Evolutionary conservation across 2,329 filamentous ascomycete genomes (phyloP).

Genomic region (Thielaviopsis punctulata): DNA sequence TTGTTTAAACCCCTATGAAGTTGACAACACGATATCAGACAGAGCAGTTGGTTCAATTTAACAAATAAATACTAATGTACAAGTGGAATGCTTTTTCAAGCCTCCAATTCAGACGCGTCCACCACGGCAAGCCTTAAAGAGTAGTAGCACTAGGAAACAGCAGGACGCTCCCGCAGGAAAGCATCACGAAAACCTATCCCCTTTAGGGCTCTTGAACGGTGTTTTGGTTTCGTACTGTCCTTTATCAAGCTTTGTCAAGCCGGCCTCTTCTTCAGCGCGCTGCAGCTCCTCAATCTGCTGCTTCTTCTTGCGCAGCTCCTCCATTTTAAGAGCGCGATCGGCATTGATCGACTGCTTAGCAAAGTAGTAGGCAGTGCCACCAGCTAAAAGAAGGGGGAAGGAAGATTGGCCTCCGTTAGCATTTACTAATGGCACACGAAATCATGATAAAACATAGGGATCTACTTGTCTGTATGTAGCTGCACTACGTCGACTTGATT

Average conservation of each 20-base stretch:
- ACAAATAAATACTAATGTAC: constrained; percentile 2
- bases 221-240: constrained; percentile 56
- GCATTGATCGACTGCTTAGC: constrained; percentile 90
- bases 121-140: too few species aligned
- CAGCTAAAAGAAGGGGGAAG: constrained; percentile 41
- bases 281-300: constrained; percentile 24
- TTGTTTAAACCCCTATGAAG: not conserved
- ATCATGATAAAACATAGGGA: not conserved
- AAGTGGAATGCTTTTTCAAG: too few species aligned
- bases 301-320: constrained; percentile 49
- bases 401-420: not conserved
- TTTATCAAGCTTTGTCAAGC: constrained; percentile 21
- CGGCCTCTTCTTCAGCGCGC: not conserved
- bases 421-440: not conserved
- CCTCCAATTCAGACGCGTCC: too few species aligned
- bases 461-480: too few species aligned
- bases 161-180: not conserved
- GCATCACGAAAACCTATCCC: constrained; percentile 65
- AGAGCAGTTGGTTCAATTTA: not conserved
- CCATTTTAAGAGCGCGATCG: constrained; percentile 57
- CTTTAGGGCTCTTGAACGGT: constrained; percentile 63
- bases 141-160: not conserved
- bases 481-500: too few species aligned
- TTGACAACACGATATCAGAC: not conserved
- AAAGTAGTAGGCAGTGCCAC: constrained; percentile 85